Percentiles rank a stretch among this genome's conserved stretches.
Evolutionary conservation across 208 protist genomes (phyloP).

Genomic region (Trypanosoma brucei): DNA sequence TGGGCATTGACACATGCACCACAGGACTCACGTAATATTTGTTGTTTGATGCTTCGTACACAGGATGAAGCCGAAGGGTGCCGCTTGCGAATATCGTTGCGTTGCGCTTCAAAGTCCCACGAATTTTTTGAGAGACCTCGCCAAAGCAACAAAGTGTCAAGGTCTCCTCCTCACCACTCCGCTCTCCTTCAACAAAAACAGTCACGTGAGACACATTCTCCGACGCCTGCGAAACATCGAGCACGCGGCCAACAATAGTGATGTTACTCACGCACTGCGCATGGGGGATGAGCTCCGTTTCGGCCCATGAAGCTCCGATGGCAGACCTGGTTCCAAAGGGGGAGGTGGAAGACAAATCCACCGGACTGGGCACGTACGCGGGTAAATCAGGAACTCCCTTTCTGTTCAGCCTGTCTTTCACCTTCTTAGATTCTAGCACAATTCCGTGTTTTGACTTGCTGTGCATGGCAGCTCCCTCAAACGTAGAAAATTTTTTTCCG

Average conservation of each 20-base stretch:
- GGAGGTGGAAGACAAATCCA: constrained; percentile 77
- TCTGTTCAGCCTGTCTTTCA: constrained; percentile 7
- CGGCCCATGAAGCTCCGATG: constrained; percentile 43
- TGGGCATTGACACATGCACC: constrained; percentile 47
- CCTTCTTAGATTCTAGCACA: constrained; percentile 33
- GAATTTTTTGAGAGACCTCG: constrained; percentile 18
- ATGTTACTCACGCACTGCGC: constrained; percentile 78
- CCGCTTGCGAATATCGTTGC: constrained; percentile 59
- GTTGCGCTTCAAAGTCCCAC: constrained; percentile 25
- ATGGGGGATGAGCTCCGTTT: constrained; percentile 67
- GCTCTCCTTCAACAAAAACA: constrained; percentile 43
- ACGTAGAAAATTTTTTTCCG: constrained; percentile 51
- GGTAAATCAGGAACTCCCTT: constrained; percentile 48
- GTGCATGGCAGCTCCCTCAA: constrained; percentile 73
- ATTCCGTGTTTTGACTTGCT: constrained; percentile 75
- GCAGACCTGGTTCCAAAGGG: constrained; percentile 50
- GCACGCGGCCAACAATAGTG: constrained; percentile 31
- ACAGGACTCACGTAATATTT: constrained; percentile 53
- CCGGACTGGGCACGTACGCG: constrained; percentile 84
- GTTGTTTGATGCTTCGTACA: constrained; percentile 45
- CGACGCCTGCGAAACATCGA: constrained; percentile 30
- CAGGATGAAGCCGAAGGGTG: constrained; percentile 49
- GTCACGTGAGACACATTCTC: constrained; percentile 39
- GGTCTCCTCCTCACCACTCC: constrained; percentile 32
- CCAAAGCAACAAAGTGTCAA: constrained; percentile 54